phyloP scores from a whole-genome alignment of 179 eudicot species.

The Spergularia azorica region DNA sequence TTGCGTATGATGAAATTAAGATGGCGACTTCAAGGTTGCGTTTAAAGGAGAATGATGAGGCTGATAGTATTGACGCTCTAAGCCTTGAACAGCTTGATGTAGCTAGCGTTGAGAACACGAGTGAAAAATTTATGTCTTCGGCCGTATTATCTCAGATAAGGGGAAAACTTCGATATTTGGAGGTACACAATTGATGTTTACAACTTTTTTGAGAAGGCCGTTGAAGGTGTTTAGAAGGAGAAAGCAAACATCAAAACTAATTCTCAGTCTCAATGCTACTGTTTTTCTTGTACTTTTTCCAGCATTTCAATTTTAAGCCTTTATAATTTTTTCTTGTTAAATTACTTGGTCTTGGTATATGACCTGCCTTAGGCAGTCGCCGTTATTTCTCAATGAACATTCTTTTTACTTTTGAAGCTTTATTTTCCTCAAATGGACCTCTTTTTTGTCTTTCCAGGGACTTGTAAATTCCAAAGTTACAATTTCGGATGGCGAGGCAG shows the following conservation, averaged over 20 bases:
- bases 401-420: not conserved
- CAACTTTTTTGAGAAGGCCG: too few relatives aligned
- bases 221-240: too few relatives aligned
- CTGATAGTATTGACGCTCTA: slow-evolving; percentile 71
- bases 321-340: not conserved
- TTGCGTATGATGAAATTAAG: slow-evolving; percentile 94
- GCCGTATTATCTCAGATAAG: slow-evolving; percentile 66
- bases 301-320: not conserved
- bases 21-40: slow-evolving; percentile 98
- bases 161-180: slow-evolving; percentile 90
- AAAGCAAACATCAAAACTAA: too few relatives aligned
- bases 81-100: slow-evolving; percentile 78
- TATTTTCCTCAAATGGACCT: not conserved
- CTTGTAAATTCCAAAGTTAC: slow-evolving; percentile 60
- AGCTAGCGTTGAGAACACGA: slow-evolving; percentile 70
- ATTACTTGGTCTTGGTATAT: not conserved
- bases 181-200: slow-evolving; percentile 46
- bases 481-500: slow-evolving; percentile 26
- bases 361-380: not conserved
- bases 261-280: too few relatives aligned
- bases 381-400: not conserved
- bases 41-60: slow-evolving; percentile 63
- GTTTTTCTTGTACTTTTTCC: not conserved
- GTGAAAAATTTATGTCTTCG: slow-evolving; percentile 73
- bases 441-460: slow-evolving; percentile 50